Percentiles rank a stretch among this genome's conserved stretches.
These are phyloP conservation scores for Phytophthora sp. DNA, from an alignment of 352 stramenopile genomes.

Conservation along the genomic window DNA sequence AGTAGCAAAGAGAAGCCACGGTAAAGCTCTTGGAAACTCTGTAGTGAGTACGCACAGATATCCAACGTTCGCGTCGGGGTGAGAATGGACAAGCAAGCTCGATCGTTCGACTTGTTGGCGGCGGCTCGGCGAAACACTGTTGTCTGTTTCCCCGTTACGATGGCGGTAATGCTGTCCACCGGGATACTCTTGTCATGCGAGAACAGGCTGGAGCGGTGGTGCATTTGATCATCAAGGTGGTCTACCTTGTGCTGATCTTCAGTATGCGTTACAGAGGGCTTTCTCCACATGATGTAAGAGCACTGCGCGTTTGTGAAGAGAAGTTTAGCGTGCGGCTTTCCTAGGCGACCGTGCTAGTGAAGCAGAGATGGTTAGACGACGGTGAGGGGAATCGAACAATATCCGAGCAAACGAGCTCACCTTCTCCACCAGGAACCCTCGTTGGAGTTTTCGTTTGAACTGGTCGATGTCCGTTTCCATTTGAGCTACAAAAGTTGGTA, in stretches of 20 bases:
- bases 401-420: constrained; percentile 20
- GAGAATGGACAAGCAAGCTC: constrained; percentile 47
- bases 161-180: constrained; percentile 39
- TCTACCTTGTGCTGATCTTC: constrained; percentile 11
- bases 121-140: constrained; percentile 42
- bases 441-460: constrained; percentile 49
- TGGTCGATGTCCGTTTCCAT: constrained; percentile 28
- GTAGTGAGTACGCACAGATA: constrained; percentile 40
- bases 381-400: not conserved
- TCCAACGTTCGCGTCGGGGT: constrained; percentile 48
- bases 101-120: constrained; percentile 34
- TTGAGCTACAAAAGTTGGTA: constrained; percentile 7
- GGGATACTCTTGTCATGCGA: constrained; percentile 44
- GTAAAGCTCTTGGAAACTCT: constrained; percentile 45
- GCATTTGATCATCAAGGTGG: constrained; percentile 1
- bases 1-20: constrained; percentile 40
- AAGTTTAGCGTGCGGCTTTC: constrained; percentile 47
- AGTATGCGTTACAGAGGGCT: constrained; percentile 15
- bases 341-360: constrained; percentile 40
- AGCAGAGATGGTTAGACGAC: not conserved
- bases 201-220: constrained; percentile 20
- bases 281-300: constrained; percentile 49
- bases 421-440: constrained; percentile 55
- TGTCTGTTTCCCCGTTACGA: constrained; percentile 49
- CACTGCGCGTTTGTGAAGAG: constrained; percentile 46